Percentiles rank a stretch among this genome's conserved stretches.
Conservation (phyloP, 1,284 basidiomycete species). For the Moesziomyces globuligerus region DNA sequence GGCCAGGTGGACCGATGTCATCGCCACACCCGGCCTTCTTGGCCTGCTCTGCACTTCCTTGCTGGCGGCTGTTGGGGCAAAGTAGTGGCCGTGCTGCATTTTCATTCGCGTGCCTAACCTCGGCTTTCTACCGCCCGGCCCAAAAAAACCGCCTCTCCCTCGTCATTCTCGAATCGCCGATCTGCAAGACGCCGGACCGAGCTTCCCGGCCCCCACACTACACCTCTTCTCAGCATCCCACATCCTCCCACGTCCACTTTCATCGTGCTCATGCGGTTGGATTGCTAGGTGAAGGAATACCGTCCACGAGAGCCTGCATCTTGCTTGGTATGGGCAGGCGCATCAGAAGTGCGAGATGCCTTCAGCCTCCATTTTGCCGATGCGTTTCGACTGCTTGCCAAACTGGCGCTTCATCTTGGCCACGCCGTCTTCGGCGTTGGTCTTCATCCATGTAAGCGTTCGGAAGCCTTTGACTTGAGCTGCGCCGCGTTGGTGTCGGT, state of each 20-base stretch:
- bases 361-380: slow-evolving; percentile 61
- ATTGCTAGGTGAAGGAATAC: too few species aligned
- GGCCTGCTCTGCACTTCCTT: too few species aligned
- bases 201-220: slow-evolving; percentile 3
- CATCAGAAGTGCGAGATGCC: slow-evolving; percentile 61
- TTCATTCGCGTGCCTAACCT: background rate
- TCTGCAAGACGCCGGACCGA: slow-evolving; percentile 23
- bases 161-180: slow-evolving; percentile 9
- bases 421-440: slow-evolving; percentile 51
- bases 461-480: slow-evolving; percentile 61
- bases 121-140: background rate
- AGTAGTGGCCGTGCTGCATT: background rate
- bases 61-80: background rate
- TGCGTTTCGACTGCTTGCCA: slow-evolving; percentile 42
- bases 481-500: slow-evolving; percentile 54
- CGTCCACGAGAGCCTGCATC: too few species aligned
- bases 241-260: background rate
- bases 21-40: too few species aligned
- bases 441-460: slow-evolving; percentile 58
- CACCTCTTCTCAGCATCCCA: background rate
- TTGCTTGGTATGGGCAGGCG: too few species aligned
- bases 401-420: slow-evolving; percentile 44
- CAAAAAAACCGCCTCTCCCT: too few species aligned
- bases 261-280: too few species aligned
- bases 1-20: background rate